Conservation (phyloP, 1,139 yeast genomes). For the Candida neerlandica region DNA sequence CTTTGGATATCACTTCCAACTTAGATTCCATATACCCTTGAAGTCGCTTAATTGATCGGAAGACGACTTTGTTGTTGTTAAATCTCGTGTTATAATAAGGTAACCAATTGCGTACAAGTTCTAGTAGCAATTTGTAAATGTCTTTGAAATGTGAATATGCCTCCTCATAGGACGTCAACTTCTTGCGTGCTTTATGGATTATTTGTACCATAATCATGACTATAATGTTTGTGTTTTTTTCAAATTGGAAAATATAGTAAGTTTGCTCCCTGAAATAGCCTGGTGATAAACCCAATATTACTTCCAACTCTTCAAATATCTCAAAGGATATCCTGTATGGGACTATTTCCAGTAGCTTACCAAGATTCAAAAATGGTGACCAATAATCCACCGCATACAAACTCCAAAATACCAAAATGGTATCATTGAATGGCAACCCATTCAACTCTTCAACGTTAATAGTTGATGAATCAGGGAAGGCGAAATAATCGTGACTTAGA, state of each 20-base stretch:
- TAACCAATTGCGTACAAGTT: slow-evolving; percentile 31
- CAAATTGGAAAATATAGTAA: slow-evolving; percentile 12
- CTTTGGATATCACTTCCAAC: neutral
- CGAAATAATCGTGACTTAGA: slow-evolving; percentile 30
- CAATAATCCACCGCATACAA: slow-evolving; percentile 34
- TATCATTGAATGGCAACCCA: slow-evolving; percentile 16
- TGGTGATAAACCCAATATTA: neutral
- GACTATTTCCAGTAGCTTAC: slow-evolving; percentile 13
- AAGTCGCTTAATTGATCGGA: slow-evolving; percentile 24
- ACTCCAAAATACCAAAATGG: slow-evolving; percentile 29
- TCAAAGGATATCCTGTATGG: slow-evolving; percentile 18
- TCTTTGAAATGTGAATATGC: slow-evolving; percentile 14
- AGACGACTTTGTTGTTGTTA: slow-evolving; percentile 35
- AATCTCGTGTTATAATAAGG: slow-evolving; percentile 33
- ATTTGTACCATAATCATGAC: slow-evolving; percentile 22
- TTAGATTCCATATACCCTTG: neutral
- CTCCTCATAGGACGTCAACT: slow-evolving; percentile 8
- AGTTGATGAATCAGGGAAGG: slow-evolving; percentile 20
- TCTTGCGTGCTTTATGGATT: slow-evolving; percentile 12
- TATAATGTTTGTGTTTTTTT: slow-evolving; percentile 27
- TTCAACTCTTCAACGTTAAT: slow-evolving; percentile 23
- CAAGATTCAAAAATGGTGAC: slow-evolving; percentile 24
- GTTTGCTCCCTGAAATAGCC: slow-evolving; percentile 8
- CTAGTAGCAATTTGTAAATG: slow-evolving; percentile 12
- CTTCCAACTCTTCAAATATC: slow-evolving; percentile 11